Percentiles rank a stretch among this genome's conserved stretches.
Evolutionary conservation across 2,329 filamentous ascomycete genomes (phyloP).

Genomic region (Apiospora sp.): DNA sequence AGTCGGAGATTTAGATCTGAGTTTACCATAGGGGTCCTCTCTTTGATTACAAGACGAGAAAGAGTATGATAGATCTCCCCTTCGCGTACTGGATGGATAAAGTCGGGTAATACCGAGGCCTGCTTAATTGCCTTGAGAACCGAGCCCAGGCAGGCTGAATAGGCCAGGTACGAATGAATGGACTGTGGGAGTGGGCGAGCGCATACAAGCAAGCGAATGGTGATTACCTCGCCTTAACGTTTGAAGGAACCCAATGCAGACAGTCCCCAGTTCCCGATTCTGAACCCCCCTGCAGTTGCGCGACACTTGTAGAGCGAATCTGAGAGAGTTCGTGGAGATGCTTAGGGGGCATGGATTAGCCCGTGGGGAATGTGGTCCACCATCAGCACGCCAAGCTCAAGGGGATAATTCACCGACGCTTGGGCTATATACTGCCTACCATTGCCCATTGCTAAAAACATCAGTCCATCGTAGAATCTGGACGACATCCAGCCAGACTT

Average conservation of each 20-base stretch:
- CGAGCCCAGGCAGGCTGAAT: slow-evolving; percentile 16
- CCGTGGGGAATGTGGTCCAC: slow-evolving; percentile 10
- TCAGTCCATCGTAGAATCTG: too few relatives aligned
- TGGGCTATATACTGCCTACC: not conserved
- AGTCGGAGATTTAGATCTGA: slow-evolving; percentile 16
- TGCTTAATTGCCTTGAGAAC: not conserved
- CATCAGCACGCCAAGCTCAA: slow-evolving; percentile 7
- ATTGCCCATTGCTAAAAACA: not conserved
- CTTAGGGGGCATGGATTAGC: not conserved
- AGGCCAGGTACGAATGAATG: not conserved
- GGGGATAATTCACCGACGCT: slow-evolving; percentile 4
- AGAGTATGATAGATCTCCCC: not conserved
- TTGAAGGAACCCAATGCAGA: not conserved
- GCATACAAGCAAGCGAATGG: slow-evolving; percentile 12
- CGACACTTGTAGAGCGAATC: slow-evolving; percentile 6
- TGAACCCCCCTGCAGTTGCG: not conserved
- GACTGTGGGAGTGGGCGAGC: not conserved
- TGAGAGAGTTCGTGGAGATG: slow-evolving; percentile 21
- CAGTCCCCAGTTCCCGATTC: slow-evolving; percentile 2
- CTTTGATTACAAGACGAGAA: not conserved
- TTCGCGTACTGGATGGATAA: slow-evolving; percentile 17
- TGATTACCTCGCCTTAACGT: not conserved
- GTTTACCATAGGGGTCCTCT: not conserved
- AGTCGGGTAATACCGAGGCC: slow-evolving; percentile 8
- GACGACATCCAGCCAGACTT: not conserved